Base-by-base conservation (phyloP, 257 asterid species). In the Ilex aquifolium region DNA sequence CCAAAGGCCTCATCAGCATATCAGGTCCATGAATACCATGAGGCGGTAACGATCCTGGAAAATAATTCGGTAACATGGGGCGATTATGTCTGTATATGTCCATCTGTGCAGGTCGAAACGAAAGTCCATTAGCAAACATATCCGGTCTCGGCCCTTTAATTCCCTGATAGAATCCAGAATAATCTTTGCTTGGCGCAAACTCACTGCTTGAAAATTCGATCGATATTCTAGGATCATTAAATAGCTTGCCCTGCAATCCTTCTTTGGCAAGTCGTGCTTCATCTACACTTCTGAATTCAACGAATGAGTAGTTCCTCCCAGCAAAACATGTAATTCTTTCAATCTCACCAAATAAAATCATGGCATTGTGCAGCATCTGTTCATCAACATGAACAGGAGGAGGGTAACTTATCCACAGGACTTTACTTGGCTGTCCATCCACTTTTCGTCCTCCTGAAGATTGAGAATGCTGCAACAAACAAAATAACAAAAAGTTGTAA, bases 261-360 rank as follows among this genome's bases (percentile, higher is more conserved):
- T 85, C 94, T 81, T 90, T 92, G 44, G 99, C 99, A 67, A 86
- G 91, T 59, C 80, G 80, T 31, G 99, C 99, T 78, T 92, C 99
- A 70, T 92, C 97, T 44, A 83, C 83, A 57, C 99, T 92, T 84
- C 99, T 85, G 68, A 92, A 92, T 72, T 90, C 96, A 60, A 92
- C 97, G 63, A 85, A 78, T 12, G 97, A 90, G 50, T 74, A 78
- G 70, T 81, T 82, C 77, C 86, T 82, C 65, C 85, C 97, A 59
- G 84, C 80, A 59, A 82, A 80, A 61, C 86, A 82, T 81, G 80
- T 92, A 60, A 92, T 92, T 65, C 85, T 80, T 82, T 92, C 96
- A 31, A 92, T 92, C 74, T 92, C 99, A 44, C 99, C 99, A 74
- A 87, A 90, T 56, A 89, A 74, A 73, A 92, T 92, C 96, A 92